Evolutionary conservation across 2,329 filamentous ascomycete genomes (phyloP).

Genomic region (Xylaria sp.): DNA sequence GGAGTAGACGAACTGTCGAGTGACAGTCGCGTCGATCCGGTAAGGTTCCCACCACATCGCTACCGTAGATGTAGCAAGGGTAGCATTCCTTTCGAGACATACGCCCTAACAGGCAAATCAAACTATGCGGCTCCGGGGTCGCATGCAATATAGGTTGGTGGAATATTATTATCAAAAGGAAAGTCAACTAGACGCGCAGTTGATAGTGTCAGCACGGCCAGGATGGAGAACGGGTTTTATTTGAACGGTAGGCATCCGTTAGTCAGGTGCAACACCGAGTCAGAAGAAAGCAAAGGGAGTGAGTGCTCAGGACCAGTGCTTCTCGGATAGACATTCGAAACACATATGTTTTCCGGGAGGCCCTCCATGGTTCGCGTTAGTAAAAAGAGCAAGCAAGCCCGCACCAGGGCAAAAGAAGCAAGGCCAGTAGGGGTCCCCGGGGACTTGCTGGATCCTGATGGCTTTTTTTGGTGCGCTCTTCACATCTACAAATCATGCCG

Average conservation of each 20-base stretch:
- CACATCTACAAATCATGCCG: conserved; percentile 20
- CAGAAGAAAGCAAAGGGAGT: conserved; percentile 24
- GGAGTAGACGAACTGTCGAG: conserved; percentile 66
- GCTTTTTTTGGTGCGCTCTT: conserved; percentile 19
- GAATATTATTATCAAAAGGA: conserved; percentile 7
- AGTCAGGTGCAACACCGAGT: conserved; percentile 26
- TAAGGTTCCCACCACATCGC: conserved; percentile 72
- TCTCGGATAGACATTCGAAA: conserved; percentile 17
- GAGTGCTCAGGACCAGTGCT: conserved; percentile 16
- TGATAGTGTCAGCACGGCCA: conserved; percentile 21
- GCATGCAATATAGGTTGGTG: conserved; percentile 16
- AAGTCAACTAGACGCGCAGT: conserved; percentile 5
- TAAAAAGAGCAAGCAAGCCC: conserved; percentile 3
- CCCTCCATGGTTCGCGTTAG: conserved; percentile 20
- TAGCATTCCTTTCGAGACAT: conserved; percentile 30
- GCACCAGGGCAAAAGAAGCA: conserved; percentile 4
- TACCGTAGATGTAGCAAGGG: conserved; percentile 28
- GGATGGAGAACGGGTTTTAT: conserved; percentile 15
- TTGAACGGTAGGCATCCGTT: conserved; percentile 14
- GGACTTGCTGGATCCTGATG: conserved; percentile 19
- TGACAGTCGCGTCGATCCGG: conserved; percentile 70
- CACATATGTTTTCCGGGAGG: conserved; percentile 10
- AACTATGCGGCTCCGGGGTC: conserved; percentile 15
- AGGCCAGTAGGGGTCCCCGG: conserved; percentile 18
- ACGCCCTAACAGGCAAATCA: conserved; percentile 23